A percentile compares a stretch with the other conserved stretches of the same genome.
phyloP scores from a whole-genome alignment of 331 rosid genomes.

The Spiraea crenata region DNA sequence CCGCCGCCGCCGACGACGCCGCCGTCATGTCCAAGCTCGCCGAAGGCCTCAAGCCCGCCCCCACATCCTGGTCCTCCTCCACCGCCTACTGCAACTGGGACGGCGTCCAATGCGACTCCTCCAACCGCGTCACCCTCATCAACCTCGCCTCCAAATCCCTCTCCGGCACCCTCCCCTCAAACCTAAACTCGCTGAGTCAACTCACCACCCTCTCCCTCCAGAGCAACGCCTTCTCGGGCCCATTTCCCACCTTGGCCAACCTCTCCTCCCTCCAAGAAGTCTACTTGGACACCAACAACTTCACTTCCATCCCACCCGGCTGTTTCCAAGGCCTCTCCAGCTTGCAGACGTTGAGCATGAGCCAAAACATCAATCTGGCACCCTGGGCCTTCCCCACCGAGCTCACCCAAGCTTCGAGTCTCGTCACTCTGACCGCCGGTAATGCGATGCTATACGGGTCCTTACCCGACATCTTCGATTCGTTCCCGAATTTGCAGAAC shows the following conservation, averaged over 20 bases:
- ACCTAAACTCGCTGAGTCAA: conserved; percentile 58
- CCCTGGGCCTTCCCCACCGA: conserved; percentile 66
- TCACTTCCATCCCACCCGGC: conserved; percentile 49
- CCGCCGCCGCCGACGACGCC: conserved; percentile 50
- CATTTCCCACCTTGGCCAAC: conserved; percentile 60
- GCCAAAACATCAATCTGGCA: conserved; percentile 30
- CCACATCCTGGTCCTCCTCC: conserved; percentile 48
- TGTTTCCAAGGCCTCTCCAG: conserved; percentile 56
- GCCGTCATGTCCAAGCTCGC: conserved; percentile 45
- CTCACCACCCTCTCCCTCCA: conserved; percentile 58
- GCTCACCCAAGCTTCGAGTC: conserved; percentile 45
- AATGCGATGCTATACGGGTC: conserved; percentile 40
- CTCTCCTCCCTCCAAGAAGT: conserved; percentile 48
- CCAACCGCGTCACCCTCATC: conserved; percentile 54
- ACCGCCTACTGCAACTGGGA: conserved; percentile 55
- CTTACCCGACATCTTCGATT: conserved; percentile 53
- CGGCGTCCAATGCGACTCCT: conserved; percentile 50
- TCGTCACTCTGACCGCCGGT: conserved; percentile 40
- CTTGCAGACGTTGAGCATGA: conserved; percentile 48
- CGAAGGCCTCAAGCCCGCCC: conserved; percentile 33
- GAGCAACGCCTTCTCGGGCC: conserved; percentile 47
- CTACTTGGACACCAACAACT: conserved; percentile 52
- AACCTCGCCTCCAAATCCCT: conserved; percentile 41
- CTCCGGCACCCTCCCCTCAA: conserved; percentile 64
- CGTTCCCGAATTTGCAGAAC: conserved; percentile 30